Evolutionary conservation across 2,329 filamentous ascomycete species (phyloP).

Genomic region (Fusarium multiceps): DNA sequence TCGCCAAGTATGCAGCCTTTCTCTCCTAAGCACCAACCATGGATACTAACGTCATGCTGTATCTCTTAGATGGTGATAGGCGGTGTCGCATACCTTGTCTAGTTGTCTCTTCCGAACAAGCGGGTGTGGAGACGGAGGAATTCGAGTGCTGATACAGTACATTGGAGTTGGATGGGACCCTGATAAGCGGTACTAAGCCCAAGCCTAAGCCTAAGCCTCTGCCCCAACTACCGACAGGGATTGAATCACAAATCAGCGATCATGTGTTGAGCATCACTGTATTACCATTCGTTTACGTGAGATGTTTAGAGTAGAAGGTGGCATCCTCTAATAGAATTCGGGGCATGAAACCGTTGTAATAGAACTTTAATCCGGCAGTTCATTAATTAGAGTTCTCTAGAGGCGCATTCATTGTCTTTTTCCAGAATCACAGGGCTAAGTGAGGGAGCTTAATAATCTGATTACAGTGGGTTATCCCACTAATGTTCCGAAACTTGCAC

Average conservation of each 20-base stretch:
- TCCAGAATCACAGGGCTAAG: too few species aligned
- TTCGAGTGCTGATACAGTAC: not conserved
- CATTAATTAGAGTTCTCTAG: not conserved
- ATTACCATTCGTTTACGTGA: constrained; percentile 27
- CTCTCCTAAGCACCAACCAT: constrained; percentile 7
- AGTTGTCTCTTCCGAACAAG: constrained; percentile 22
- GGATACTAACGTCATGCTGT: not conserved
- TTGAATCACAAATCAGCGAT: too few species aligned
- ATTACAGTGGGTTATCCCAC: constrained; percentile 21
- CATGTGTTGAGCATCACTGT: too few species aligned
- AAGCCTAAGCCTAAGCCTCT: not conserved
- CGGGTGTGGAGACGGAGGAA: constrained; percentile 29
- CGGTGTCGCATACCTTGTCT: constrained; percentile 27
- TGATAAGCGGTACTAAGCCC: constrained; percentile 24
- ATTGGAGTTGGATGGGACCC: not conserved
- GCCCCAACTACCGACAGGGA: constrained; percentile 38
- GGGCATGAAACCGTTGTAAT: not conserved
- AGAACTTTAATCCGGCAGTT: not conserved
- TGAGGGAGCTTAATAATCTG: not conserved
- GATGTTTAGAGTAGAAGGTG: constrained; percentile 27
- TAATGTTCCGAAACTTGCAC: constrained; percentile 17
- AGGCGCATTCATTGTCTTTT: not conserved
- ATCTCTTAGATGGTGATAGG: constrained; percentile 32
- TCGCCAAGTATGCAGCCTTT: constrained; percentile 13
- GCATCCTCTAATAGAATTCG: constrained; percentile 19